phyloP scores from a whole-genome alignment of 805 yeast species.

The Candida ortonii region DNA sequence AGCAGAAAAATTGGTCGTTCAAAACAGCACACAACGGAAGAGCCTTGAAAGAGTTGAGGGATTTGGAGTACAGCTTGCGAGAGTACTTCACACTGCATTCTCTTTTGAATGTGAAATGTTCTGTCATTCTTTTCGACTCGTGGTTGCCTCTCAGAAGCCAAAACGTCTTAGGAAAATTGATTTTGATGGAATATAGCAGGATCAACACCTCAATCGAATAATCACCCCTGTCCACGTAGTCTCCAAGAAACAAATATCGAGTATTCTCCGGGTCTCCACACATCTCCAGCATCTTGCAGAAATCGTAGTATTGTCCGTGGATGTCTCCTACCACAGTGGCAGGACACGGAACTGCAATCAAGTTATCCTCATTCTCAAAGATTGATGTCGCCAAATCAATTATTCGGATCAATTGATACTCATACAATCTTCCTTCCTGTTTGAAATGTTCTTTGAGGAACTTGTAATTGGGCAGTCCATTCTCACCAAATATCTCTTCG shows the following conservation, averaged over 20 bases:
- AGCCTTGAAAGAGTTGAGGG: constrained; percentile 75
- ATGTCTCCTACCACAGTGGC: constrained; percentile 94
- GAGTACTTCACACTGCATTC: constrained; percentile 89
- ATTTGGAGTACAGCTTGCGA: constrained; percentile 59
- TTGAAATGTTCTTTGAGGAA: constrained; percentile 73
- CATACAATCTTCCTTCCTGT: constrained; percentile 75
- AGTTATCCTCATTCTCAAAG: constrained; percentile 69
- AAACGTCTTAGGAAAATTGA: constrained; percentile 69
- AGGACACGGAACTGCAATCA: constrained; percentile 82
- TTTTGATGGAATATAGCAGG: constrained; percentile 73
- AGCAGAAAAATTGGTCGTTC: constrained; percentile 92
- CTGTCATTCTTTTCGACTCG: constrained; percentile 90
- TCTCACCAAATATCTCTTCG: constrained; percentile 57
- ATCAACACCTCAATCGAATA: constrained; percentile 83
- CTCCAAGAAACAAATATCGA: constrained; percentile 83
- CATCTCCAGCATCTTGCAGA: constrained; percentile 84
- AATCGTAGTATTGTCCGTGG: constrained; percentile 94
- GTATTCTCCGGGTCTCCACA: constrained; percentile 84
- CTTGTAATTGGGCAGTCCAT: constrained; percentile 66
- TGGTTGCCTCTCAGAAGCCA: constrained; percentile 92
- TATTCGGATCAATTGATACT: constrained; percentile 66
- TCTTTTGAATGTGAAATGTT: constrained; percentile 86
- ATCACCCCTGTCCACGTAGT: constrained; percentile 93
- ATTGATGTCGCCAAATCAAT: constrained; percentile 59
- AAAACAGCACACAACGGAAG: constrained; percentile 88